These are phyloP conservation scores for Gossypium turneri DNA, from an alignment of 345 rosid species.

Conservation along the genomic window DNA sequence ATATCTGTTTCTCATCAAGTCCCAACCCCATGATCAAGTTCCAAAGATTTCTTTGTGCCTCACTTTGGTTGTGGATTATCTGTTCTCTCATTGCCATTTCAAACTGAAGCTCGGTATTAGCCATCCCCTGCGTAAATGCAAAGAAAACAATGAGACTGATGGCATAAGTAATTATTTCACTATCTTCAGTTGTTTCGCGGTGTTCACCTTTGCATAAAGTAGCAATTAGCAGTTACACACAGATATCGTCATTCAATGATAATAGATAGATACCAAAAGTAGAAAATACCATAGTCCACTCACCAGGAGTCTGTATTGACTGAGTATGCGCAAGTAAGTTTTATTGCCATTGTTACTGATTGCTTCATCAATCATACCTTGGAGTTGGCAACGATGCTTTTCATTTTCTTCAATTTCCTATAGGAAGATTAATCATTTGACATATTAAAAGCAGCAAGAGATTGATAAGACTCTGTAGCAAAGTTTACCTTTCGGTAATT, in stretches of 20 bases:
- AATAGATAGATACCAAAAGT: not conserved
- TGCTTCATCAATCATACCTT: constrained; percentile 83
- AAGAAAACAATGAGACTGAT: constrained; percentile 19
- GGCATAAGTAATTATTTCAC: constrained; percentile 8
- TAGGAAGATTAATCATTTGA: constrained; percentile 12
- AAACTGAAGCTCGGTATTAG: constrained; percentile 87
- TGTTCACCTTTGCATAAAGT: not conserved
- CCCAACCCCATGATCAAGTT: constrained; percentile 75
- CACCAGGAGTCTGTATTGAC: constrained; percentile 92
- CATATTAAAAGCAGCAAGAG: constrained; percentile 7
- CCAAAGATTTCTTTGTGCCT: constrained; percentile 79
- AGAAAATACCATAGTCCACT: constrained; percentile 25
- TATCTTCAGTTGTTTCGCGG: not conserved
- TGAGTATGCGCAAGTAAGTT: constrained; percentile 79
- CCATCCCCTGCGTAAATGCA: constrained; percentile 61
- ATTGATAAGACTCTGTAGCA: not conserved
- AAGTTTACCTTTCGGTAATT: constrained; percentile 66
- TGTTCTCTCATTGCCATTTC: constrained; percentile 98
- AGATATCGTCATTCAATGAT: not conserved
- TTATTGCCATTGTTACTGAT: constrained; percentile 70
- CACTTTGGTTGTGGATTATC: constrained; percentile 83
- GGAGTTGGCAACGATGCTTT: constrained; percentile 70
- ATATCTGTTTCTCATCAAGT: constrained; percentile 62
- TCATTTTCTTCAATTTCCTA: constrained; percentile 91
- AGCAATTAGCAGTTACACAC: not conserved